phyloP scores from a whole-genome alignment of 2,329 filamentous ascomycete species.

The Fusarium sp. region DNA sequence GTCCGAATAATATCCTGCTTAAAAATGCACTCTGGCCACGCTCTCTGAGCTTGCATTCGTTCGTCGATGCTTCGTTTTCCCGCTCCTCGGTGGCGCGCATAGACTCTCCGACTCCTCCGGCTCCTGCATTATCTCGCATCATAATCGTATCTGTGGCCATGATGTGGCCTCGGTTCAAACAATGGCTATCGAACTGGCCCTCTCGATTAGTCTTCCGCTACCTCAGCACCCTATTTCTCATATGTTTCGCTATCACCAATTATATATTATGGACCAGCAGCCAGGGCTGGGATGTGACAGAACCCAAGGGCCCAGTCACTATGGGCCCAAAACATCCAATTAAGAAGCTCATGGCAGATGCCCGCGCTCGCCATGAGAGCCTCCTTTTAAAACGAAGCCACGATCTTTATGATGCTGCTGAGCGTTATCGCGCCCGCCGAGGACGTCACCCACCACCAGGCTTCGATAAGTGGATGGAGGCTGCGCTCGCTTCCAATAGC shows the following conservation, averaged over 20 bases:
- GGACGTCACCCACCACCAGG: constrained; percentile 71
- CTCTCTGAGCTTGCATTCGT: constrained; percentile 30
- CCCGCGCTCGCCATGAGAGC: constrained; percentile 55
- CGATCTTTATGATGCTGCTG: constrained; percentile 62
- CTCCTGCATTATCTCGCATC: constrained; percentile 20
- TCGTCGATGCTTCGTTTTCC: constrained; percentile 40
- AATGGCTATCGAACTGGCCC: constrained; percentile 44
- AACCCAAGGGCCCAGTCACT: constrained; percentile 38
- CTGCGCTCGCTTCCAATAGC: constrained; percentile 62
- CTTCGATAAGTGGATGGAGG: constrained; percentile 70
- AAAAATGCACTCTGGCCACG: constrained; percentile 34
- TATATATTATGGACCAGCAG: constrained; percentile 47
- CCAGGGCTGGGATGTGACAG: constrained; percentile 40
- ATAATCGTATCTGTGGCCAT: constrained; percentile 27
- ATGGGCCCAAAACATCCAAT: constrained; percentile 58
- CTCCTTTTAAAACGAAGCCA: constrained; percentile 58
- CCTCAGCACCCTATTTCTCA: constrained; percentile 38
- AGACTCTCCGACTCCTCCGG: constrained; percentile 28
- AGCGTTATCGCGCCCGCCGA: constrained; percentile 64
- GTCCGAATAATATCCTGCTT: constrained; percentile 16
- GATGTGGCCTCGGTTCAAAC: constrained; percentile 44
- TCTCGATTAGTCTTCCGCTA: constrained; percentile 46
- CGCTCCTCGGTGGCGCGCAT: constrained; percentile 38
- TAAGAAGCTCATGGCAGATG: constrained; percentile 59
- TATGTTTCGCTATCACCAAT: constrained; percentile 45